Evolutionary conservation across 1,284 basidiomycete genomes (phyloP).

Genomic region (Sporisorium exsertum): DNA sequence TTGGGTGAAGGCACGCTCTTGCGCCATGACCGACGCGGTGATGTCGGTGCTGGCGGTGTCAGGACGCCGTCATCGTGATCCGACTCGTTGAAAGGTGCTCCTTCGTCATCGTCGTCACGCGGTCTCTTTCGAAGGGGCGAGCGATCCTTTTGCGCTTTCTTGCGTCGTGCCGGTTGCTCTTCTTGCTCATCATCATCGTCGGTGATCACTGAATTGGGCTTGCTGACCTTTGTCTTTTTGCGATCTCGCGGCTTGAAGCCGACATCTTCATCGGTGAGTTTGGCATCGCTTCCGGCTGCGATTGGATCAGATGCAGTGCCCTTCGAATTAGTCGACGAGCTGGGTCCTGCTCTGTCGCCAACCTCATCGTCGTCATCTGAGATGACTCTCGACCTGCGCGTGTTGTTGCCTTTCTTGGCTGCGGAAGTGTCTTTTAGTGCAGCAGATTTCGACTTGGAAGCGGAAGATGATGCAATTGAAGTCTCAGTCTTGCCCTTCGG

Average conservation of each 20-base stretch:
- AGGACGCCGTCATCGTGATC: conserved; percentile 21
- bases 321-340: conserved; percentile 11
- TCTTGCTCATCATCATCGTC: conserved; percentile 6
- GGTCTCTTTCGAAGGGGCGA: background rate
- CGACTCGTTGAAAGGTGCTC: background rate
- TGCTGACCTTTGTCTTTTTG: conserved; percentile 17
- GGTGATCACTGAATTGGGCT: conserved; percentile 7
- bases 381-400: conserved; percentile 24
- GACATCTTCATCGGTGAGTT: conserved; percentile 35
- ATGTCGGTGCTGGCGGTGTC: conserved; percentile 24
- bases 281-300: conserved; percentile 10
- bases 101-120: conserved; percentile 3
- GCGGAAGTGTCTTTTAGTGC: background rate
- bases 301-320: background rate
- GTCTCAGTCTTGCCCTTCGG: conserved; percentile 1
- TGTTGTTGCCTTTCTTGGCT: conserved; percentile 9
- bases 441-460: conserved; percentile 12
- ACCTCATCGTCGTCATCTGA: conserved; percentile 26
- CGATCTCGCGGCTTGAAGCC: conserved; percentile 26
- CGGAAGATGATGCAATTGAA: background rate
- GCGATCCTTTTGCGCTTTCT: background rate
- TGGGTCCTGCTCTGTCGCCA: background rate
- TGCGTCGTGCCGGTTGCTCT: background rate
- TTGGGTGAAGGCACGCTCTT: conserved; percentile 29
- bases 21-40: conserved; percentile 21